A percentile compares a stretch with the other conserved stretches of the same genome.
Evolutionary conservation across 2,329 filamentous ascomycete genomes (phyloP).

Genomic region (Tympanopsis confertula): DNA sequence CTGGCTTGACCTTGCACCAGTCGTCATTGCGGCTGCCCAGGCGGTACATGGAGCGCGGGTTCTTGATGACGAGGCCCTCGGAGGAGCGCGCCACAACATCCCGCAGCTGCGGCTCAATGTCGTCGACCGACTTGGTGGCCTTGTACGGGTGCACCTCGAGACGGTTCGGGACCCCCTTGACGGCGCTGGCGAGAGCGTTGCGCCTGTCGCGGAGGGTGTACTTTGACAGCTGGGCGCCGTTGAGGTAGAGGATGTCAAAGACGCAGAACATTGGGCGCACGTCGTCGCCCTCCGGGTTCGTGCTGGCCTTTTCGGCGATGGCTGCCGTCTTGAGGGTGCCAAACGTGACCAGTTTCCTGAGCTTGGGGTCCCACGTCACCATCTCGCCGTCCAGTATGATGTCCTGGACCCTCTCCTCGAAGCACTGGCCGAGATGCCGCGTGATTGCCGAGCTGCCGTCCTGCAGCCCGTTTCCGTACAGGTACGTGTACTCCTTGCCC

Average conservation of each 20-base stretch:
- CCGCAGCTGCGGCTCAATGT: conserved; percentile 70
- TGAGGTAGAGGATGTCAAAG: conserved; percentile 86
- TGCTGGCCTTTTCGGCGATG: conserved; percentile 65
- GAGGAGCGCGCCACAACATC: conserved; percentile 77
- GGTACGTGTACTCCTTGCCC: conserved; percentile 88
- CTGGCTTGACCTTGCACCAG: conserved; percentile 98
- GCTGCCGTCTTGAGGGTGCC: conserved; percentile 89
- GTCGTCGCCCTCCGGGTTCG: conserved; percentile 31
- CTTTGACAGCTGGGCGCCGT: conserved; percentile 65
- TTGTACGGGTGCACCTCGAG: conserved; percentile 72
- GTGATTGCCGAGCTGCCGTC: conserved; percentile 71
- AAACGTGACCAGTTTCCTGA: conserved; percentile 77
- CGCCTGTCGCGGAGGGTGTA: conserved; percentile 76
- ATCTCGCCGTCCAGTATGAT: conserved; percentile 94
- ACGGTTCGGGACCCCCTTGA: conserved; percentile 60
- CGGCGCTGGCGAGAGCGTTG: conserved; percentile 59
- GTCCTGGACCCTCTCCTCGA: conserved; percentile 66
- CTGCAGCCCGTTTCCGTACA: conserved; percentile 70
- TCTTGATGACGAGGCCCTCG: conserved; percentile 88
- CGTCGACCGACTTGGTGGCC: conserved; percentile 51
- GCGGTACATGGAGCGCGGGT: conserved; percentile 74
- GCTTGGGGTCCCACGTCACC: conserved; percentile 89
- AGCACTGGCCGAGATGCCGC: conserved; percentile 66
- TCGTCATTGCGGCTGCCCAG: conserved; percentile 86
- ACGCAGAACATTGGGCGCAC: conserved; percentile 53